Evolutionary conservation across 1,284 basidiomycete species (phyloP).

Genomic region (Caloboletus inedulis): DNA sequence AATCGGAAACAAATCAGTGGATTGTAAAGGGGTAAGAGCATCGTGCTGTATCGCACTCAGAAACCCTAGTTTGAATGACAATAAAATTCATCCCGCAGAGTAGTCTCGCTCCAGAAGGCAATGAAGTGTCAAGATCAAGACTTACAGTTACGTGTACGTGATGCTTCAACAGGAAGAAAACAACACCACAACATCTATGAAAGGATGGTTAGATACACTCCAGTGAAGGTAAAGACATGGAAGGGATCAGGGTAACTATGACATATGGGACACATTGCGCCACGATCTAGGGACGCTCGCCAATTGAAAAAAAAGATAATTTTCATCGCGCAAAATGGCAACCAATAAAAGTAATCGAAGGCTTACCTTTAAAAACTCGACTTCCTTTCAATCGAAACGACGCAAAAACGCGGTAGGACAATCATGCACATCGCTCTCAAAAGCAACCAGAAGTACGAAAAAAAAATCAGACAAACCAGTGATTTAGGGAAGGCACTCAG

Average conservation of each 20-base stretch:
- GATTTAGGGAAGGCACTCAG: neutral
- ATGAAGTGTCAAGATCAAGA: neutral
- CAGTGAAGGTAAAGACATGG: slow-evolving; percentile 14
- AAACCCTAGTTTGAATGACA: slow-evolving; percentile 85
- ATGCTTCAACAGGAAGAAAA: neutral
- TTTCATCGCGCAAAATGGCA: slow-evolving; percentile 46
- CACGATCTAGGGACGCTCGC: slow-evolving; percentile 41
- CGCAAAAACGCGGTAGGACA: neutral
- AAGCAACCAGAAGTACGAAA: too few relatives aligned
- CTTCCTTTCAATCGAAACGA: neutral
- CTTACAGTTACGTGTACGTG: slow-evolving; percentile 5
- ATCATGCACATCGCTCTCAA: neutral
- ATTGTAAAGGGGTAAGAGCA: too few relatives aligned
- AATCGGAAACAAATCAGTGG: slow-evolving; percentile 49
- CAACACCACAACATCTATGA: slow-evolving; percentile 15
- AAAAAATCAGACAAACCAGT: neutral
- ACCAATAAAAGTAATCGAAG: neutral
- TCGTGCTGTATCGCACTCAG: slow-evolving; percentile 62
- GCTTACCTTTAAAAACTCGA: slow-evolving; percentile 12
- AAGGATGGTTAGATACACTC: slow-evolving; percentile 9
- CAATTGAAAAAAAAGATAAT: slow-evolving; percentile 34
- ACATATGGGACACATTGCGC: slow-evolving; percentile 57
- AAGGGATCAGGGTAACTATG: slow-evolving; percentile 88
- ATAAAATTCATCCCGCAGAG: slow-evolving; percentile 51
- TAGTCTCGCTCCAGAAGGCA: slow-evolving; percentile 8